Percentiles rank a stretch among this genome's conserved stretches.
These are phyloP conservation scores for Collybiopsis confluens DNA, from an alignment of 768 basidiomycete species.

Conservation along the genomic window DNA sequence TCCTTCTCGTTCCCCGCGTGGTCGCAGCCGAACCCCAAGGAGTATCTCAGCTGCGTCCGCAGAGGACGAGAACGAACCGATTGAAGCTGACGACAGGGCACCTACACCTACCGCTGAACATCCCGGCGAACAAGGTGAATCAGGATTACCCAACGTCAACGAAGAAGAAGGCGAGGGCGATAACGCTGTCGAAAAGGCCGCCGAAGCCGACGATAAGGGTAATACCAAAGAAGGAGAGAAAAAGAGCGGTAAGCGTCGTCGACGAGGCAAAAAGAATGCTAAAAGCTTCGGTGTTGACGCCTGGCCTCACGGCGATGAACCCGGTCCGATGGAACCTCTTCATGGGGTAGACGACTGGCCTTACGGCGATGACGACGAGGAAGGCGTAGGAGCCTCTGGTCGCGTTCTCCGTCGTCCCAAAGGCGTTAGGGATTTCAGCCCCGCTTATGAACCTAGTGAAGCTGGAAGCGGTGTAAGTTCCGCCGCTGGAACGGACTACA, in stretches of 20 bases:
- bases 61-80: background rate
- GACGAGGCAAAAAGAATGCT: slow-evolving; percentile 2
- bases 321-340: slow-evolving; percentile 1
- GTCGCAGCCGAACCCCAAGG: background rate
- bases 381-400: background rate
- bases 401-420: background rate
- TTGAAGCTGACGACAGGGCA: background rate
- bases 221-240: background rate
- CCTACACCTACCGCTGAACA: background rate
- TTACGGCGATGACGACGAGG: background rate
- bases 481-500: background rate
- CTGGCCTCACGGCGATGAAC: slow-evolving; percentile 7
- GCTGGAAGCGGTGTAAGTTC: background rate
- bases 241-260: slow-evolving; percentile 7
- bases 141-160: background rate
- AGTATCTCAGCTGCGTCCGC: background rate
- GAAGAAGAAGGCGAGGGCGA: background rate
- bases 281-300: slow-evolving; percentile 1
- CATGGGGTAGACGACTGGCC: slow-evolving; percentile 7
- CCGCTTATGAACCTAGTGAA: background rate
- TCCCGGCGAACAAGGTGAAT: background rate
- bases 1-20: background rate
- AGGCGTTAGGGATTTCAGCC: slow-evolving; percentile 3
- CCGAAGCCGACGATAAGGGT: background rate
- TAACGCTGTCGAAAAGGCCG: background rate